Conservation (phyloP, 2,329 filamentous ascomycete species). For the Fusarium brevicatenulatum region DNA sequence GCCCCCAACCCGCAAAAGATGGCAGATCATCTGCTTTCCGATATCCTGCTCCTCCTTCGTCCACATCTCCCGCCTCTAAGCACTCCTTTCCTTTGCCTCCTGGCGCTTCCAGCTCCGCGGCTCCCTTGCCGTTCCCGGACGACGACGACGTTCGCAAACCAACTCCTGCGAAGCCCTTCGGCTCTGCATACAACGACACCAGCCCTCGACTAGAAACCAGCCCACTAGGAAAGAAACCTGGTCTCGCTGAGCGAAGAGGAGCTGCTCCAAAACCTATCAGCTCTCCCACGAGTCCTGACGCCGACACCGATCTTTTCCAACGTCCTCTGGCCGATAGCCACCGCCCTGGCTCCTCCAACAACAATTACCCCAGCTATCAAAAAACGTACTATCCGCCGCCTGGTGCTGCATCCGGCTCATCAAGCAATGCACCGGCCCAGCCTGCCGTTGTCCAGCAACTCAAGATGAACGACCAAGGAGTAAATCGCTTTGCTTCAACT, state of each 20-base stretch:
- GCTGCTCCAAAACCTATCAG: constrained; percentile 84
- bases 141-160: constrained; percentile 67
- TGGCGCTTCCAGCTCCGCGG: constrained; percentile 76
- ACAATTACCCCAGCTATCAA: constrained; percentile 61
- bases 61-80: constrained; percentile 56
- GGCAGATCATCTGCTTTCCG: constrained; percentile 54
- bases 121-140: constrained; percentile 76
- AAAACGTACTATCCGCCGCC: constrained; percentile 72
- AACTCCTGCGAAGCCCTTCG: constrained; percentile 56
- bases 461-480: constrained; percentile 56
- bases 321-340: constrained; percentile 63
- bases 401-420: constrained; percentile 50
- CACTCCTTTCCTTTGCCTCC: constrained; percentile 72
- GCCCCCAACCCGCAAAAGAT: constrained; percentile 64
- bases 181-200: constrained; percentile 60
- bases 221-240: constrained; percentile 67
- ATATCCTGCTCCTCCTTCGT: constrained; percentile 61
- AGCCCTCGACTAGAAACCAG: constrained; percentile 65
- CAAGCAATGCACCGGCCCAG: constrained; percentile 46
- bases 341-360: constrained; percentile 53
- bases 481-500: constrained; percentile 78
- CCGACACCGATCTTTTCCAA: constrained; percentile 83
- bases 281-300: constrained; percentile 81
- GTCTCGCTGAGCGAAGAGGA: constrained; percentile 83
- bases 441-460: constrained; percentile 37